Evolutionary conservation across 495 filamentous ascomycete genomes (phyloP).

Genomic region (Annulohypoxylon nitens): DNA sequence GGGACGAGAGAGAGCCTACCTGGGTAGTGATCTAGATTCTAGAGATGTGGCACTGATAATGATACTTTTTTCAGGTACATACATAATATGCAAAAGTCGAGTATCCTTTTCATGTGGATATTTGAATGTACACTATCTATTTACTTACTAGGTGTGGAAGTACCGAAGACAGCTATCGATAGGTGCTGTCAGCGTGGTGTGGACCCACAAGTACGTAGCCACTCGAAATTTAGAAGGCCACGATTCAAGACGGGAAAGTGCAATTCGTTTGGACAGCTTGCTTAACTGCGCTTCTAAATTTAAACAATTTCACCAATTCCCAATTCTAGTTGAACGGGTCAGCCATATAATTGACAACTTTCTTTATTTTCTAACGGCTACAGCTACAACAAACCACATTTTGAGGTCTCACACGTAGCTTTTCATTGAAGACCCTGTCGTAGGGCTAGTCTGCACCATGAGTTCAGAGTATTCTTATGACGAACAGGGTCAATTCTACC

Average conservation of each 20-base stretch:
- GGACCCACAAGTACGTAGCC: slow-evolving; percentile 33
- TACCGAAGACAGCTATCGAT: slow-evolving; percentile 20
- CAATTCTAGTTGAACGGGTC: slow-evolving; percentile 17
- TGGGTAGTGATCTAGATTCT: not conserved
- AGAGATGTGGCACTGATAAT: not conserved
- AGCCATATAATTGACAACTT: slow-evolving; percentile 17
- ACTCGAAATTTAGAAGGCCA: slow-evolving; percentile 51
- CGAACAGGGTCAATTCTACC: slow-evolving; percentile 98
- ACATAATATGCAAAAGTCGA: not conserved
- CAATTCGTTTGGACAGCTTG: slow-evolving; percentile 38
- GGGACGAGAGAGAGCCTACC: not conserved
- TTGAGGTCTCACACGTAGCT: slow-evolving; percentile 21
- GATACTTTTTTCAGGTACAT: slow-evolving; percentile 18
- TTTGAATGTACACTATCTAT: slow-evolving; percentile 6
- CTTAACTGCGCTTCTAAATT: slow-evolving; percentile 42
- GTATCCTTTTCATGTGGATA: not conserved
- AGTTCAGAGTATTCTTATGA: slow-evolving; percentile 98
- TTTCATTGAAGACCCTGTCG: slow-evolving; percentile 44
- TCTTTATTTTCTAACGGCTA: slow-evolving; percentile 9
- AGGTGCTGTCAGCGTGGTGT: slow-evolving; percentile 6
- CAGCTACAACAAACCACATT: slow-evolving; percentile 22
- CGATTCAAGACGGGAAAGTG: slow-evolving; percentile 45
- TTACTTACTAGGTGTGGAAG: not conserved
- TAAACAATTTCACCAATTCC: slow-evolving; percentile 22
- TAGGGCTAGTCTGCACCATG: slow-evolving; percentile 69